Evolutionary conservation across 2,329 filamentous ascomycete species (phyloP).

Genomic region (Keithomyces neogunnii): DNA sequence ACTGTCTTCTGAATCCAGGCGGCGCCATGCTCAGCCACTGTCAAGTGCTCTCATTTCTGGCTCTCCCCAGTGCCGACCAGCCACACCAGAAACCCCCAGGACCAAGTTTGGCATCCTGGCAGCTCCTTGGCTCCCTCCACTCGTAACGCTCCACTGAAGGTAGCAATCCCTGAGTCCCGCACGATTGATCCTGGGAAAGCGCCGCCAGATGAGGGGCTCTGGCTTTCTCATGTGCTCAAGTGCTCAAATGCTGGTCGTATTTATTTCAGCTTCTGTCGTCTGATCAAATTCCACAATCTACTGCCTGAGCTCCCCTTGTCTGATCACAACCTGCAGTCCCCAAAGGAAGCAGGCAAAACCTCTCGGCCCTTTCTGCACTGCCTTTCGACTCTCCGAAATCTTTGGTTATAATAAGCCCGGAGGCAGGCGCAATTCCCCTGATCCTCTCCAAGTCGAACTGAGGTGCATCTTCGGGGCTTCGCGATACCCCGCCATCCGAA

Average conservation of each 20-base stretch:
- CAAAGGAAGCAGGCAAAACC: not conserved
- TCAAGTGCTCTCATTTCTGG: too few species aligned
- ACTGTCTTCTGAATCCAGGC: too few species aligned
- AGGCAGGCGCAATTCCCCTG: not conserved
- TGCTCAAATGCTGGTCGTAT: not conserved
- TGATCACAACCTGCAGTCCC: too few species aligned
- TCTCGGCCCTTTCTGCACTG: not conserved
- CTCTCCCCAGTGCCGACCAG: too few species aligned
- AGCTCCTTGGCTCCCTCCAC: too few species aligned
- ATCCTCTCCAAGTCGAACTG: not conserved
- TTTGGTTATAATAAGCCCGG: not conserved
- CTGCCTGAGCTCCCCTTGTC: not conserved
- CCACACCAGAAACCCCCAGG: too few species aligned
- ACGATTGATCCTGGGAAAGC: too few species aligned
- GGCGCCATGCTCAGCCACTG: too few species aligned
- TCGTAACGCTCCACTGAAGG: too few species aligned
- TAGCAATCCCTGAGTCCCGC: too few species aligned
- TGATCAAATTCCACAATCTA: not conserved
- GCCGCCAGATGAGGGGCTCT: not conserved
- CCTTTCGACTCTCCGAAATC: not conserved
- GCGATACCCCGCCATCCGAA: slow-evolving; percentile 17
- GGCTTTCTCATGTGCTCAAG: too few species aligned
- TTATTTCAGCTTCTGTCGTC: not conserved
- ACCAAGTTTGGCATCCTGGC: too few species aligned
- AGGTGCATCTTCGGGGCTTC: not conserved